phyloP scores from a whole-genome alignment of 805 yeast species.

The Myxozyma geophila region DNA sequence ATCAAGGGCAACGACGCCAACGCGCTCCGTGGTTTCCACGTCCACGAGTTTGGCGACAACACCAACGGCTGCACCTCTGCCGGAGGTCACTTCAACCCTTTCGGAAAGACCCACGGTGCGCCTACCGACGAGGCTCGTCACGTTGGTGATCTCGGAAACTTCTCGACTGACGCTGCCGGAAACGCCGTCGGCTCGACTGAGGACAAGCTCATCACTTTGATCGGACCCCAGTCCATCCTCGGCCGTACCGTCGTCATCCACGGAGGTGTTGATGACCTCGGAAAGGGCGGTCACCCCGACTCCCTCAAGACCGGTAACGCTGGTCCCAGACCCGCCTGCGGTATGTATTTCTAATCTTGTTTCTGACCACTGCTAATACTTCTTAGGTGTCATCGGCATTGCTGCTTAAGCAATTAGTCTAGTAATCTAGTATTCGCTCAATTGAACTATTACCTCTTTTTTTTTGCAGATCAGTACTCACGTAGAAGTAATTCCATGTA shows the following conservation, averaged over 20 bases:
- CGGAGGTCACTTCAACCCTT: conserved; percentile 97
- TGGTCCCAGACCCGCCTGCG: conserved; percentile 94
- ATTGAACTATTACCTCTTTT: neutral
- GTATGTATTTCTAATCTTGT: conserved; percentile 52
- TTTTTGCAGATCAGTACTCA: too few relatives aligned
- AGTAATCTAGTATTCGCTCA: neutral
- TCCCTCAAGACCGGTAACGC: conserved; percentile 93
- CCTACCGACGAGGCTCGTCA: conserved; percentile 79
- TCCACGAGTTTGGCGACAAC: conserved; percentile 98
- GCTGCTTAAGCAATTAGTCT: conserved; percentile 27
- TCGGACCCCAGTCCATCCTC: conserved; percentile 84
- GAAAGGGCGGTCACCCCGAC: conserved; percentile 87
- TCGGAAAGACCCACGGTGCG: conserved; percentile 86
- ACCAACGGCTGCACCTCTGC: conserved; percentile 99
- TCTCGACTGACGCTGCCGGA: conserved; percentile 84
- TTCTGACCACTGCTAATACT: neutral
- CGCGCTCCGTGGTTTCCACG: conserved; percentile 95
- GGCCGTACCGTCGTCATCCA: conserved; percentile 92
- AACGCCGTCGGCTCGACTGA: conserved; percentile 87
- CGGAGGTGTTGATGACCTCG: conserved; percentile 85
- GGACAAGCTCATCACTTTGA: conserved; percentile 75
- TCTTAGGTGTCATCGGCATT: conserved; percentile 39
- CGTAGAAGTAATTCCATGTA: too few relatives aligned
- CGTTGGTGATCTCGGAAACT: conserved; percentile 97
- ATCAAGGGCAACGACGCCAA: conserved; percentile 86